Conservation (phyloP, 2,329 filamentous ascomycete genomes). For the Penicillium olsonii region DNA sequence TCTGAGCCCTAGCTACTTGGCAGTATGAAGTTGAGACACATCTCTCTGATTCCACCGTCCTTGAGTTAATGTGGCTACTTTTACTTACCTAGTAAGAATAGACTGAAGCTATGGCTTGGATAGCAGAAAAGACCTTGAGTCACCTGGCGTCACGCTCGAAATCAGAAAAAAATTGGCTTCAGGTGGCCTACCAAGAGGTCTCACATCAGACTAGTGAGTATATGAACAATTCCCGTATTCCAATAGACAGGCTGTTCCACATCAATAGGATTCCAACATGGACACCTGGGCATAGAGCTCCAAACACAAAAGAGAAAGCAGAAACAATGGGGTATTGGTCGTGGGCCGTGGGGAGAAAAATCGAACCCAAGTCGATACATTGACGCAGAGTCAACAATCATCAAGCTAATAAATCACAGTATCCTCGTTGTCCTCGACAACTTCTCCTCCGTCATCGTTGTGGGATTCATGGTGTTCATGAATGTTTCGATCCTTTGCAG, state of each 20-base stretch:
- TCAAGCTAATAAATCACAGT: slow-evolving; percentile 77
- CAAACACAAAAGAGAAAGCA: neutral
- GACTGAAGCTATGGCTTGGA: too few species aligned
- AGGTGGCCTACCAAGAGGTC: too few species aligned
- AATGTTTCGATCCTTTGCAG: slow-evolving; percentile 30
- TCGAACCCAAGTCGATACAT: neutral
- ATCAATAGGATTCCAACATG: neutral
- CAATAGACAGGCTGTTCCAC: neutral
- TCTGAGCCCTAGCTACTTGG: too few species aligned
- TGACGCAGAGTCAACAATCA: neutral
- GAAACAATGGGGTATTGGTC: slow-evolving; percentile 4
- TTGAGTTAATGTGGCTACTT: too few species aligned
- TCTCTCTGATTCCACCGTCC: too few species aligned
- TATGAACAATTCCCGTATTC: too few species aligned
- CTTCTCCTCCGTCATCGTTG: slow-evolving; percentile 72
- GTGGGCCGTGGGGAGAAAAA: neutral
- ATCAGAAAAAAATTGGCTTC: too few species aligned
- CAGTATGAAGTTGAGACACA: too few species aligned
- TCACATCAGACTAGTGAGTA: neutral
- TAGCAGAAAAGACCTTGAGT: too few species aligned
- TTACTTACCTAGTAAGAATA: too few species aligned
- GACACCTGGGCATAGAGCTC: neutral
- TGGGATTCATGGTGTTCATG: slow-evolving; percentile 45
- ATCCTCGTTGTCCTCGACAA: slow-evolving; percentile 83
- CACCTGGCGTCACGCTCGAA: too few species aligned